phyloP scores from a whole-genome alignment of 257 asterid genomes.

The Ligustrum vulgare region DNA sequence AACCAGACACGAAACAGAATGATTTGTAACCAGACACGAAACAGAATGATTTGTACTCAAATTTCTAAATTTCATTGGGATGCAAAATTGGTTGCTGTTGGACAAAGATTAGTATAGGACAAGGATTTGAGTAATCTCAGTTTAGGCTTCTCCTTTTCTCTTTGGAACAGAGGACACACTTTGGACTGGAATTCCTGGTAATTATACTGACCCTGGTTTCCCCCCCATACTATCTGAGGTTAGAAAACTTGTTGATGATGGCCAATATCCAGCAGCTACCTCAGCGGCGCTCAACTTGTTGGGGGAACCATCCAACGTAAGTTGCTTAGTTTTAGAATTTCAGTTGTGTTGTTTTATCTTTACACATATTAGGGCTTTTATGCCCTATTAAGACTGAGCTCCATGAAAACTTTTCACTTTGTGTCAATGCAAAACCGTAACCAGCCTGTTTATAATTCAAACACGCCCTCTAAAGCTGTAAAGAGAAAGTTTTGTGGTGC shows the following conservation, averaged over 20 bases:
- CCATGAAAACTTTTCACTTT: not conserved
- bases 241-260: constrained; percentile 58
- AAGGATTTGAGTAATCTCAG: not conserved
- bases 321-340: constrained; percentile 9
- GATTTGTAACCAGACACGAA: not conserved
- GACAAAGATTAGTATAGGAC: not conserved
- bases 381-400: not conserved
- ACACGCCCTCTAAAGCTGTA: no score
- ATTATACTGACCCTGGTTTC: constrained; percentile 50
- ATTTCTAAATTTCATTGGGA: not conserved
- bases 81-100: not conserved
- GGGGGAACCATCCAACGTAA: constrained; percentile 52
- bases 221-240: constrained; percentile 48
- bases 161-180: constrained; percentile 39
- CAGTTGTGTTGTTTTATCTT: not conserved
- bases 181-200: constrained; percentile 49
- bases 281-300: constrained; percentile 48
- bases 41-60: not conserved
- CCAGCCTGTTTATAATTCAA: not conserved
- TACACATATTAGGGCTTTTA: not conserved
- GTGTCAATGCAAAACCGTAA: not conserved
- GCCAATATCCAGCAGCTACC: constrained; percentile 62
- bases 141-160: constrained; percentile 9
- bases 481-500: no score
- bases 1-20: not conserved